These are phyloP conservation scores for Cryptococcus sp. DNA, from an alignment of 1,284 basidiomycete genomes.

Conservation along the genomic window DNA sequence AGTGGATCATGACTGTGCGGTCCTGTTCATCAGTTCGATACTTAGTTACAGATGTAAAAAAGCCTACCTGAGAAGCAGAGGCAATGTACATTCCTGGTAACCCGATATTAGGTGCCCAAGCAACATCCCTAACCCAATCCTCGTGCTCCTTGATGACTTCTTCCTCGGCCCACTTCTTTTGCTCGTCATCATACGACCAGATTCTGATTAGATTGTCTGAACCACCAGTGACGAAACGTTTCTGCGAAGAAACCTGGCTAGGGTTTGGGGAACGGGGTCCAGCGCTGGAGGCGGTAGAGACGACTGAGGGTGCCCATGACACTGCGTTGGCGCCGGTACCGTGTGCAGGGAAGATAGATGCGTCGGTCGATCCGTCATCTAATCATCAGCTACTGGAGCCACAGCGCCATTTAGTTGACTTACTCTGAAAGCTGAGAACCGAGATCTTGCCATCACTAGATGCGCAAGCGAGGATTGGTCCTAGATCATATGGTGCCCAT, in stretches of 20 bases:
- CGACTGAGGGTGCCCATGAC: conserved; percentile 93
- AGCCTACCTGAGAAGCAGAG: conserved; percentile 77
- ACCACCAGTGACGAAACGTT: conserved; percentile 90
- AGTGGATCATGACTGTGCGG: conserved; percentile 91
- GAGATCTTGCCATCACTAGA: conserved; percentile 98
- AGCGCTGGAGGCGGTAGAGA: conserved; percentile 35
- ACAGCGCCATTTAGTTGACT: conserved; percentile 31
- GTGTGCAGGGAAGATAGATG: conserved; percentile 92
- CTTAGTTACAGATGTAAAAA: not conserved
- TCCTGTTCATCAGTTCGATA: conserved; percentile 53
- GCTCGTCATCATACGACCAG: conserved; percentile 64
- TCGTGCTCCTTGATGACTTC: conserved; percentile 83
- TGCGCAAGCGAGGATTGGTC: conserved; percentile 93
- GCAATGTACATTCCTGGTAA: conserved; percentile 92
- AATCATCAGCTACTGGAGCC: conserved; percentile 1
- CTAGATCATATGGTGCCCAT: conserved; percentile 96
- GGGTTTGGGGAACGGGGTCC: conserved; percentile 5
- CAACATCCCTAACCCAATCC: conserved; percentile 97
- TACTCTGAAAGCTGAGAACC: conserved; percentile 94
- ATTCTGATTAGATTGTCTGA: conserved; percentile 95
- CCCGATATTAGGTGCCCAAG: conserved; percentile 96
- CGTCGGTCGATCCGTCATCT: conserved; percentile 97
- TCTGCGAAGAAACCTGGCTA: conserved; percentile 41
- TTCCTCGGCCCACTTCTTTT: conserved; percentile 76
- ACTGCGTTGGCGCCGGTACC: conserved; percentile 96